These are phyloP conservation scores for Quillaja saponaria DNA, from an alignment of 306 rosid species.

Conservation along the genomic window DNA sequence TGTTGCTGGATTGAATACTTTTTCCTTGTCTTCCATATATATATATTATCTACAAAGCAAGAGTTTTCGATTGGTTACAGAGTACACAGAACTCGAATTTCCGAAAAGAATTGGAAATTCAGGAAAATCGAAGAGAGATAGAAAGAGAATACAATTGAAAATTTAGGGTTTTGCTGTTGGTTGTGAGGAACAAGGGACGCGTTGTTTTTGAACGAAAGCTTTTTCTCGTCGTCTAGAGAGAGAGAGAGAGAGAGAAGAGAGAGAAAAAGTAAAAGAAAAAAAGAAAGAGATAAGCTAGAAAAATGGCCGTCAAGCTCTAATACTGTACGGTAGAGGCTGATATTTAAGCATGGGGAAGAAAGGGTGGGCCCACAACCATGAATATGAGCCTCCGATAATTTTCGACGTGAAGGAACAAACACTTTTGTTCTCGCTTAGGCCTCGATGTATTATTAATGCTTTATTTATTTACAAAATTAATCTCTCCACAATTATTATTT, in stretches of 20 bases:
- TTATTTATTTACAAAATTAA: too few species aligned
- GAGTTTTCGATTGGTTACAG: background rate
- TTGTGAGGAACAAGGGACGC: constrained; percentile 62
- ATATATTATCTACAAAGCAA: constrained; percentile 2
- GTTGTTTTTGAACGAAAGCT: constrained; percentile 58
- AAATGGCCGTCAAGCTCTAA: constrained; percentile 53
- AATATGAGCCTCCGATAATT: constrained; percentile 32
- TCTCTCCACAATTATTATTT: too few species aligned
- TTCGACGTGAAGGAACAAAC: constrained; percentile 23
- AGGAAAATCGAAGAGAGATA: constrained; percentile 11
- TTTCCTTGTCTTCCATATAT: constrained; percentile 45
- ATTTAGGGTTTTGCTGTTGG: constrained; percentile 61
- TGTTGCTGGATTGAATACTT: constrained; percentile 41
- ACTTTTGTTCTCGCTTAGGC: too few species aligned
- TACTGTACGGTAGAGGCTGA: constrained; percentile 50
- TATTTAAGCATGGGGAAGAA: constrained; percentile 40
- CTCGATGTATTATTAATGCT: too few species aligned
- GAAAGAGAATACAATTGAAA: constrained; percentile 9
- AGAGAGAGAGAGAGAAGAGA: constrained; percentile 21
- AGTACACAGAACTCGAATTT: constrained; percentile 7
- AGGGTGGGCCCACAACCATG: constrained; percentile 51
- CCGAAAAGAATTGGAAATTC: constrained; percentile 19
- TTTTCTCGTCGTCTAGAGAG: constrained; percentile 49
- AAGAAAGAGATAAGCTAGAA: constrained; percentile 56
- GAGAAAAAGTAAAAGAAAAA: background rate